Evolutionary conservation across 352 stramenopile genomes (phyloP), one percentile per base, ranked within the genome.

Genomic region (Phytophthora fragariaefolia): DNA sequence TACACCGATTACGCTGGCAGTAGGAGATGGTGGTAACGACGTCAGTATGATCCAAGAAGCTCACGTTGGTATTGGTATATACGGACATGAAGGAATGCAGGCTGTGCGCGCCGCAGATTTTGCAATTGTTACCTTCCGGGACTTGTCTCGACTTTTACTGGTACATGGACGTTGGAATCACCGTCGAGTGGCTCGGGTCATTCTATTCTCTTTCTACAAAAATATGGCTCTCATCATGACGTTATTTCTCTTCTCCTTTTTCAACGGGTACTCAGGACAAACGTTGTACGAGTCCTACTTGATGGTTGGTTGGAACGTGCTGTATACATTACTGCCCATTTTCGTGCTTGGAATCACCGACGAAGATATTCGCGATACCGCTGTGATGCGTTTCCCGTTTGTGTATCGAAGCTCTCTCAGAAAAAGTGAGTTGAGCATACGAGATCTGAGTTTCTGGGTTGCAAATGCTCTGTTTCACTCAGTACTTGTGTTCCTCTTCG

Each of bases 11-110:
- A 98, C 96, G 0, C 79, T 99, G 5, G 97, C 97, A 5, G 98
- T 99, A 51, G 98, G 98, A 18, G 98, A 99, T 76, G 98, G 98
- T 43, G 98, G 97, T 1, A 99, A 99, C 68, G 98, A 99, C 70
- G 97, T 99, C 22, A 97, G 96, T 56, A 99, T 99, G 98, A 99
- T 99, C 59, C 97, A 99, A 83, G 96, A 98, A 76, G 98, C 98
- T 30, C 95, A 99, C 52, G 94, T 99, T 43, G 98, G 98, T 26
- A 95, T 99, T 51, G 98, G 98, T 3, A 99, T 99, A 59, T 98
- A 97, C 45, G 98, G 98, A 6, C 91, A 99, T 56, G 98, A 99
- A 87, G 98, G 86, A 15, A 96, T 96, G 87, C 89, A 97, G 63
- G 89, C 89, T 3, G 89, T 97, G 1, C 84, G 86, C 3, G 86